Percentiles rank a stretch among this genome's conserved stretches.
phyloP scores from a whole-genome alignment of 352 stramenopile genomes.

The Phytopythium chamaehyphon region DNA sequence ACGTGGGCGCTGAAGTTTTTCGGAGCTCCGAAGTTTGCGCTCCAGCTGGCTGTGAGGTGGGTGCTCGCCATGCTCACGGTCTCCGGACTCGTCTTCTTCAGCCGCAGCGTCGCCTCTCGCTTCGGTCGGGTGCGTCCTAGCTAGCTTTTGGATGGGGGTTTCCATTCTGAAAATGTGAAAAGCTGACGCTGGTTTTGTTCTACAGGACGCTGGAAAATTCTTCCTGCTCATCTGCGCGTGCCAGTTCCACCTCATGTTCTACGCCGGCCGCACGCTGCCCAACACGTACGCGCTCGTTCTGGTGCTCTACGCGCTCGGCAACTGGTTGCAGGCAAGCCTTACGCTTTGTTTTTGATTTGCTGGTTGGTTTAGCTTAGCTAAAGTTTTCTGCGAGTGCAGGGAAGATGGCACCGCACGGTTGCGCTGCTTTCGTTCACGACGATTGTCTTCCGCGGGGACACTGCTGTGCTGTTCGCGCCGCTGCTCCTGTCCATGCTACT shows the following conservation, averaged over 20 bases:
- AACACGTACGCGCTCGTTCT: conserved; percentile 96
- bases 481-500: conserved; percentile 91
- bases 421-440: conserved; percentile 90
- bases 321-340: conserved; percentile 51
- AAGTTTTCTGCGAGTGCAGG: conserved; percentile 10
- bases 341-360: conserved; percentile 1
- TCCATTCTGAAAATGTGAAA: conserved; percentile 1
- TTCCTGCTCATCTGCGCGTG: conserved; percentile 86
- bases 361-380: background rate
- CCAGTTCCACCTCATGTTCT: conserved; percentile 99
- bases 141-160: too few relatives aligned
- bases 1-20: conserved; percentile 21
- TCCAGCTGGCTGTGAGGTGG: conserved; percentile 61
- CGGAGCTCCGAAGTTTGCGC: conserved; percentile 33
- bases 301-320: conserved; percentile 58
- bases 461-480: conserved; percentile 93
- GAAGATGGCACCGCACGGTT: conserved; percentile 47
- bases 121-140: conserved; percentile 47
- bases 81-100: conserved; percentile 56
- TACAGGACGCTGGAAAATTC: conserved; percentile 49
- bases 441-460: conserved; percentile 97
- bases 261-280: conserved; percentile 94
- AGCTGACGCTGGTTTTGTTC: background rate
- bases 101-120: conserved; percentile 40
- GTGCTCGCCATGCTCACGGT: conserved; percentile 59